These are phyloP conservation scores for Sarcodon sp. DNA, from an alignment of 768 basidiomycete genomes.

Conservation along the genomic window DNA sequence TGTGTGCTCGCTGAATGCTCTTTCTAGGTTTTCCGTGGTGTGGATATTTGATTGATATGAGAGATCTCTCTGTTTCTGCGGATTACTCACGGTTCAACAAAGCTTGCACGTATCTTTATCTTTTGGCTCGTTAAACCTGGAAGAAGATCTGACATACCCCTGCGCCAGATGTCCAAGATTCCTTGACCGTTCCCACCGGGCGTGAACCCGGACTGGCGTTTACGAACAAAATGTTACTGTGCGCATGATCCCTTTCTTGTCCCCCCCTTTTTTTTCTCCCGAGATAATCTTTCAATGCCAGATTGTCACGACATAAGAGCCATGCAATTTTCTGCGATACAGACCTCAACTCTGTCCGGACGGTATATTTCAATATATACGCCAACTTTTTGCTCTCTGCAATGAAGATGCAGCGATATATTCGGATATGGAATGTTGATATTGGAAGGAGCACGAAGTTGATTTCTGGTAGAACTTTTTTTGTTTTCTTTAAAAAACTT, in stretches of 20 bases:
- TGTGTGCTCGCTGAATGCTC: background rate
- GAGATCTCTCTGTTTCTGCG: conserved; percentile 60
- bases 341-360: conserved; percentile 43
- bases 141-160: background rate
- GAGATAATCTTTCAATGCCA: conserved; percentile 14
- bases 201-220: conserved; percentile 56
- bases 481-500: background rate
- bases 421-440: conserved; percentile 44
- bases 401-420: conserved; percentile 79
- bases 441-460: conserved; percentile 33
- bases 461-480: conserved; percentile 33
- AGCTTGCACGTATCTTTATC: conserved; percentile 39
- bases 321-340: conserved; percentile 77
- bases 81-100: conserved; percentile 65
- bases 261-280: too few species aligned
- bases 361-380: conserved; percentile 74
- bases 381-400: conserved; percentile 74
- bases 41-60: conserved; percentile 70
- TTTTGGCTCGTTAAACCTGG: background rate
- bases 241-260: too few species aligned
- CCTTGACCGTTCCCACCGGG: conserved; percentile 58
- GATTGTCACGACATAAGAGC: conserved; percentile 58
- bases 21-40: conserved; percentile 85
- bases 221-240: conserved; percentile 65
- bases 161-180: conserved; percentile 45